Base-by-base conservation (phyloP, 768 basidiomycete genomes). In the Asterophora parasitica region DNA sequence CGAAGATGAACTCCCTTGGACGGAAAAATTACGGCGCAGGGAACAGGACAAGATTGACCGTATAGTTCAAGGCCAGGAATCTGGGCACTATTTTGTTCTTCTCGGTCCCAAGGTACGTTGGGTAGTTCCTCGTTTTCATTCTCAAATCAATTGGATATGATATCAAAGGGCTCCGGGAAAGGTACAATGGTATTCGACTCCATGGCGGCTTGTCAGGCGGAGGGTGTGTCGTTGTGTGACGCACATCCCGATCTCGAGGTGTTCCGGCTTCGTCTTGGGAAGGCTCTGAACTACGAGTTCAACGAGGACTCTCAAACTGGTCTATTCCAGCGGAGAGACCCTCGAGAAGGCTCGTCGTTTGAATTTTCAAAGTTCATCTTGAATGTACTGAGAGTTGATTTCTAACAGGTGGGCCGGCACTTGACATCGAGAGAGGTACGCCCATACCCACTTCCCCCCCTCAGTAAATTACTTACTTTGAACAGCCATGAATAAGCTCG, bases 241-340 rank as follows among this genome's bases (percentile, higher is more conserved):
- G 90, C 85, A 11, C 89, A 92, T 64, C 87, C 87, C 15, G 88
- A 92, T 65, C 72, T 93, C 13, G 88, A 92, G 62, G 87, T 93
- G 27, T 91, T 94, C 68, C 76, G 85, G 47, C 73, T 92, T 33
- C 81, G 90, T 34, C 74, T 95, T 19, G 92, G 92, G 39, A 91
- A 91, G 64, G 83, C 88, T 9, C 67, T 92, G 34, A 88, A 92
- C 57, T 92, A 83, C 58, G 92, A 95, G 61, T 92, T 76, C 68
- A 83, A 86, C 52, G 88, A 89, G 66, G 87, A 89, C 61, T 84
- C 82, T 19, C 87, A 89, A 62, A 82, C 79, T 2, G 83, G 82
- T 7, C 65, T 94, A 16, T 92, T 92, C 67, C 87, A 88, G 59
- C 67, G 90, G 47, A 72, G 83, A 33, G 90, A 95, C 69, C 90